Evolutionary conservation across 2,329 filamentous ascomycete species (phyloP).

Genomic region (Fusarium penzigii): DNA sequence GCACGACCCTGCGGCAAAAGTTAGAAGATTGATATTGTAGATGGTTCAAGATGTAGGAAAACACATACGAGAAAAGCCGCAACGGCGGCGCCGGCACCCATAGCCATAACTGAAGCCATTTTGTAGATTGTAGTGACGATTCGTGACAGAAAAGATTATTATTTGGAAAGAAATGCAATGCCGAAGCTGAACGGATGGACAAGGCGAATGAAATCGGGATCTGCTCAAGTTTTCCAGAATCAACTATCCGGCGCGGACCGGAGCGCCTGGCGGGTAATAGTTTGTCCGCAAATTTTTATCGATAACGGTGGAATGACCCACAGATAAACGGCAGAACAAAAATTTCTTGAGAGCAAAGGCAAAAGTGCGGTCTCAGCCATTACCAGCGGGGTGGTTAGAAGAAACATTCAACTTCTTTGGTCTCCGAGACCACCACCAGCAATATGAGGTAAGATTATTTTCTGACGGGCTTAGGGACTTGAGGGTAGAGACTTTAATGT

Average conservation of each 20-base stretch:
- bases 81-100: constrained; percentile 50
- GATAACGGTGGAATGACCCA: constrained; percentile 15
- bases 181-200: constrained; percentile 10
- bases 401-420: constrained; percentile 28
- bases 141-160: not conserved
- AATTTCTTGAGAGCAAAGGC: constrained; percentile 24
- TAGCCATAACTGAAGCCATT: constrained; percentile 48
- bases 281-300: constrained; percentile 28
- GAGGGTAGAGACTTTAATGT: not conserved
- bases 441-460: constrained; percentile 28
- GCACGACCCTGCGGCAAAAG: constrained; percentile 71
- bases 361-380: constrained; percentile 24
- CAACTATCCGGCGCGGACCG: constrained; percentile 26
- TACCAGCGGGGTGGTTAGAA: constrained; percentile 26
- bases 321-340: constrained; percentile 21
- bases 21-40: constrained; percentile 8
- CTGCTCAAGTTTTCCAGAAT: constrained; percentile 27
- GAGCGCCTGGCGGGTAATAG: constrained; percentile 14
- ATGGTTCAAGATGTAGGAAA: not conserved
- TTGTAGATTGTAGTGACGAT: constrained; percentile 1
- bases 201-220: constrained; percentile 13
- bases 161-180: constrained; percentile 10
- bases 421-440: constrained; percentile 26
- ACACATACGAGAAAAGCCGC: constrained; percentile 52
- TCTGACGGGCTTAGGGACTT: not conserved